Conservation (phyloP, 2,329 filamentous ascomycete genomes). For the Aspergillus chevalieri region DNA sequence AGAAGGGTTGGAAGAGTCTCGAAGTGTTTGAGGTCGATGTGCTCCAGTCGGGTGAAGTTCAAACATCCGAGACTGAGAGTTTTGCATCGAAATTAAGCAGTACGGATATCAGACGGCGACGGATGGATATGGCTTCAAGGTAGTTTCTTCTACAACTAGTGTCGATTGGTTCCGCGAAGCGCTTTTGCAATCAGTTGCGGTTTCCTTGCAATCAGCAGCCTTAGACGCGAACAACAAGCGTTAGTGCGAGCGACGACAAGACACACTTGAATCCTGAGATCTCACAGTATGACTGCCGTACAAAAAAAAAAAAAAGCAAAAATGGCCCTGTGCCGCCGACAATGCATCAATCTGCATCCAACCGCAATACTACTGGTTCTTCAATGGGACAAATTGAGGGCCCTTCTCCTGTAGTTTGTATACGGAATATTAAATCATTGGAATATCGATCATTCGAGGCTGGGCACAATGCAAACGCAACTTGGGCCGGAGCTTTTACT, state of each 20-base stretch:
- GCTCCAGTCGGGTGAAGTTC: slow-evolving; percentile 60
- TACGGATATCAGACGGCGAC: slow-evolving; percentile 66
- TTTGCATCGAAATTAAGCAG: slow-evolving; percentile 88
- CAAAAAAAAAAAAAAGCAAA: neutral
- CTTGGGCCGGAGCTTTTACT: neutral
- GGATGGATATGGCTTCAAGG: slow-evolving; percentile 33
- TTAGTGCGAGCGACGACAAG: neutral
- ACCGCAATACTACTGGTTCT: neutral
- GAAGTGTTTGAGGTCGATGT: slow-evolving; percentile 87
- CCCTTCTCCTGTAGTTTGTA: neutral
- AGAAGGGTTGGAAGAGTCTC: slow-evolving; percentile 68
- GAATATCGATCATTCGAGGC: too few species aligned
- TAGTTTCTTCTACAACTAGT: slow-evolving; percentile 10
- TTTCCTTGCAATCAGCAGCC: neutral
- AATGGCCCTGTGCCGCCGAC: neutral
- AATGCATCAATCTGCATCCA: neutral
- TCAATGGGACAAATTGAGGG: neutral
- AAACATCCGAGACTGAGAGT: slow-evolving; percentile 46
- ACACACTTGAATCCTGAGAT: neutral
- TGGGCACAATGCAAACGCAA: neutral
- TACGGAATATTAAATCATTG: neutral
- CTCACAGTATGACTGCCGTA: neutral
- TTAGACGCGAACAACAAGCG: neutral
- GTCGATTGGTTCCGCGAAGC: neutral
- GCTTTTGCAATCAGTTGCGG: neutral